Base-by-base conservation (phyloP, 495 filamentous ascomycete genomes). In the Amniculicola lignicola region DNA sequence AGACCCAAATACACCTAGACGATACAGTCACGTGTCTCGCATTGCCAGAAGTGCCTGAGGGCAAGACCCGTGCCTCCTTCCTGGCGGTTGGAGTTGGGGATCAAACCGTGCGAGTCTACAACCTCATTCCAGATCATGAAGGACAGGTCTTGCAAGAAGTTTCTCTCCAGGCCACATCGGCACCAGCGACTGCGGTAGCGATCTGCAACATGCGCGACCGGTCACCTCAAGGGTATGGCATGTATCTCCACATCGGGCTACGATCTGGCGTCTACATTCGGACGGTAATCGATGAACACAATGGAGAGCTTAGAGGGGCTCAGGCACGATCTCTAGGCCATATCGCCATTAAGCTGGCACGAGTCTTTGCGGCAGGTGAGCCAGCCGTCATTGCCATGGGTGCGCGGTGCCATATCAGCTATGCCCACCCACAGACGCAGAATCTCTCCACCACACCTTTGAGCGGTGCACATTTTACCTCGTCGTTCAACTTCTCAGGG, bases 71-170 rank as follows among this genome's bases (percentile, higher is more conserved):
- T 59, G 92, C 88, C 63, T 85, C 87, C 2, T 97, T 92, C 72
- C 74, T 97, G 35, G 94, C 94, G 50, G 94, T 99, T 46, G 94
- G 94, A 10, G 96, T 91, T 67, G 91, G 96, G 66, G 94, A 99
- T 67, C 90, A 88, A 27, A 95, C 94, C 1, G 90, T 99, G 35
- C 84, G 94, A 36, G 90, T 99, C 40, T 77, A 95, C 40, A 92
- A 86, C 62, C 74, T 96, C 45, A 90, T 94, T 64, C 89, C 90
- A 0, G 91, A 96, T 58, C 85, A 86, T 0, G 94, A 88, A 6
- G 54, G 49, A 5, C n/a, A 51, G 1, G 51, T 55, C 0, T 71
- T 99, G 11, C 89, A 95, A 62, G 90, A 86, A 67, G 93, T 93
- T 62, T 95, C 89, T 4, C 87, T 99, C 22, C 93, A 97, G 69